Base-by-base conservation (phyloP, 805 yeast genomes). In the Wickerhamomyces subpelliculosus region DNA sequence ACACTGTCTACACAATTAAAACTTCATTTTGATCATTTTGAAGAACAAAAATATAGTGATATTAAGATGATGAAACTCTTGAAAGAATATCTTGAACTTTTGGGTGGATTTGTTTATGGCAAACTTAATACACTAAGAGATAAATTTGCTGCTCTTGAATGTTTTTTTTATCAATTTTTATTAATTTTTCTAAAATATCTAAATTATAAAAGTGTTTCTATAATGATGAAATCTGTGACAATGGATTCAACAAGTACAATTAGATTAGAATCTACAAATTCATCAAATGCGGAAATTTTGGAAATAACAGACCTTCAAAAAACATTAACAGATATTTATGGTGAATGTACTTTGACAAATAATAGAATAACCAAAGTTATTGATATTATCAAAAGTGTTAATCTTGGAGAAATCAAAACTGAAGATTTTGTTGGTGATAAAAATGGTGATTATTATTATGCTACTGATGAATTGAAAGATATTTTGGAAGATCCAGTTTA, bases 141-240 rank as follows among this genome's bases (percentile, higher is more conserved):
- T 23, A 34, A 28, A 13, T 46, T 46, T 19, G 36, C 50, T 1
- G 25, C 37, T 0, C 19, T 46, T 11, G 55, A 51, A 19, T 52
- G 55, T 36, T 27, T 45, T 21, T 11, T 45, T 13, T 48, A 46
- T 33, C 57, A 49, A 27, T 46, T 41, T 31, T 16, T 48, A 8
- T 22, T 52, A 27, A 39, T 51, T 9, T 51, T 48, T 26, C 26
- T 51, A 32, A 51, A 43, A 37, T 49, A 41, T 33, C 18, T 52
- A 20, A 51, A 52, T 35, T 42, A 22, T 37, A 52, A 50, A 28
- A 28, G 38, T 7, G 45, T 48, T n/a, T n/a, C n/a, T n/a, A n/a
- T n/a, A 24, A 7, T 8, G 5, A 11, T 11, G 26, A 24, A n/a
- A 10, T n/a, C 26, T 24, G 26, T 5, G 4, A 24, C 5, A 5